phyloP scores from a whole-genome alignment of 805 yeast species.

The Kluyveromyces aestuarii region DNA sequence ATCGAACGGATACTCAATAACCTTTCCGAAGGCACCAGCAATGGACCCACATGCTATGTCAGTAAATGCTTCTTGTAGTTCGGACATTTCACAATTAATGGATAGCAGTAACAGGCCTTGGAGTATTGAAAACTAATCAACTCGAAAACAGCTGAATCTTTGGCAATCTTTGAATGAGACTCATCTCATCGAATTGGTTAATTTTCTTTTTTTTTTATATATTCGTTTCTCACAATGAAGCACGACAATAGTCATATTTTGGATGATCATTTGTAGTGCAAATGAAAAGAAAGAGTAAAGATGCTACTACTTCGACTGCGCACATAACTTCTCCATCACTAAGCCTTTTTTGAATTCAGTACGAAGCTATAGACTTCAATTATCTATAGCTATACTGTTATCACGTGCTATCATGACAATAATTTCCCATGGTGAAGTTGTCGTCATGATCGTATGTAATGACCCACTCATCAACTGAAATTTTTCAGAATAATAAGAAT shows the following conservation, averaged over 20 bases:
- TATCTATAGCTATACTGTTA: background rate
- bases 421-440: background rate
- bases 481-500: background rate
- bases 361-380: too few species aligned
- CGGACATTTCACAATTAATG: background rate
- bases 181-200: background rate
- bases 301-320: too few species aligned
- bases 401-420: background rate
- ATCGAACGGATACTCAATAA: slow-evolving; percentile 87
- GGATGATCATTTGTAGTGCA: too few species aligned
- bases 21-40: slow-evolving; percentile 77
- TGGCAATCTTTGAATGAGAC: background rate
- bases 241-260: background rate
- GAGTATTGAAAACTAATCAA: background rate
- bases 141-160: background rate
- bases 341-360: too few species aligned
- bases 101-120: background rate
- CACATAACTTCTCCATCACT: too few species aligned
- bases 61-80: slow-evolving; percentile 19
- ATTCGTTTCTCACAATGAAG: background rate
- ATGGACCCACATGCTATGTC: slow-evolving; percentile 33
- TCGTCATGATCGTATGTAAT: background rate
- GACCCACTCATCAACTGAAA: background rate
- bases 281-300: too few species aligned
- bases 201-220: background rate